These are phyloP conservation scores for Fusarium newnesense DNA, from an alignment of 2,329 filamentous ascomycete genomes.

Conservation along the genomic window DNA sequence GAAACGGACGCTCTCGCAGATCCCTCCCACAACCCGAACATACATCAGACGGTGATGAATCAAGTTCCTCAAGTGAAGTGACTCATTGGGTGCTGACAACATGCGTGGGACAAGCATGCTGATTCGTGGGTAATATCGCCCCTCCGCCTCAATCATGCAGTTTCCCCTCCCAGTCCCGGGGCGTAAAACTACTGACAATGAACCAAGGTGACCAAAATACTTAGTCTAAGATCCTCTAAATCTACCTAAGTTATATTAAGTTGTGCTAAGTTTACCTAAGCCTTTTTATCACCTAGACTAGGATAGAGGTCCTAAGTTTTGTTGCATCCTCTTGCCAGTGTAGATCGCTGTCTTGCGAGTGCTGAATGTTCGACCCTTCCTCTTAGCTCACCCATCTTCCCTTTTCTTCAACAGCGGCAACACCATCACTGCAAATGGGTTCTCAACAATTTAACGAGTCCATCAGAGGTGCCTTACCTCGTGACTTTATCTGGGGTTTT, in stretches of 20 bases:
- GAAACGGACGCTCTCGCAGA: neutral
- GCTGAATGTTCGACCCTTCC: too few species aligned
- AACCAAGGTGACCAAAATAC: too few species aligned
- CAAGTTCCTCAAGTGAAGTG: neutral
- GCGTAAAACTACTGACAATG: too few species aligned
- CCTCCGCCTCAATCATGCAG: neutral
- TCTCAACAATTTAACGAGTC: constrained; percentile 17
- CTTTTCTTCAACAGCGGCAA: neutral
- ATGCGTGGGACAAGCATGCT: fast-evolving
- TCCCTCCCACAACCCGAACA: too few species aligned
- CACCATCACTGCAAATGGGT: neutral
- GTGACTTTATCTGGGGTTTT: constrained; percentile 49
- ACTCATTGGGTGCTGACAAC: neutral
- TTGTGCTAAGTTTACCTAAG: too few species aligned
- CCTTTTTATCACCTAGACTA: too few species aligned
- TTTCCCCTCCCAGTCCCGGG: neutral
- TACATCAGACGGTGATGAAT: neutral
- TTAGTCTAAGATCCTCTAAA: too few species aligned
- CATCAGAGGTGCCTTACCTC: constrained; percentile 13
- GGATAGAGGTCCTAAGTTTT: too few species aligned
- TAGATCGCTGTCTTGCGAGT: too few species aligned
- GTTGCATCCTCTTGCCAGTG: too few species aligned
- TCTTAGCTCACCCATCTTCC: neutral
- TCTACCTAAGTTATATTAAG: too few species aligned
- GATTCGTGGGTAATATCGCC: neutral